Conservation (phyloP, 2,329 filamentous ascomycete species). For the Onygenales sp. region DNA sequence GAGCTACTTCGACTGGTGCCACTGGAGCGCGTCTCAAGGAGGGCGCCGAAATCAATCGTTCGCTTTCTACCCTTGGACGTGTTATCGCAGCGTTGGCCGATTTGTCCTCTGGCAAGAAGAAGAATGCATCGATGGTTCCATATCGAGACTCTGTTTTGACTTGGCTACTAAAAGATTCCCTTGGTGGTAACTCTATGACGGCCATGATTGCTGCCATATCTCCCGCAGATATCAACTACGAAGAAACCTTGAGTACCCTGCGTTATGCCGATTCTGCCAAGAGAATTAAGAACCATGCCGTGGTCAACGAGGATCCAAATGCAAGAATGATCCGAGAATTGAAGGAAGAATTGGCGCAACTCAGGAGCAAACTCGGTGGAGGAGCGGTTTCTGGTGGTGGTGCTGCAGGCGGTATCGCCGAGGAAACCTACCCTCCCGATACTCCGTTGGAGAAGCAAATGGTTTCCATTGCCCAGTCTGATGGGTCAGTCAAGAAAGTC, state of each 20-base stretch:
- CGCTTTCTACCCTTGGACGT: slow-evolving; percentile 87
- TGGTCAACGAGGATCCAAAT: slow-evolving; percentile 98
- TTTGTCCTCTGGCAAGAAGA: slow-evolving; percentile 73
- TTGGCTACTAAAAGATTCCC: slow-evolving; percentile 91
- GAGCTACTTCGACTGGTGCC: slow-evolving; percentile 93
- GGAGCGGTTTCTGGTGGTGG: slow-evolving; percentile 40
- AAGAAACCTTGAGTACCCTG: slow-evolving; percentile 90
- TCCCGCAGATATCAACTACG: slow-evolving; percentile 97
- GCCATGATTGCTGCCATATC: slow-evolving; percentile 99
- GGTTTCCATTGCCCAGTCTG: slow-evolving; percentile 79
- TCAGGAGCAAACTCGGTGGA: slow-evolving; percentile 74
- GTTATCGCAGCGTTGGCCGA: slow-evolving; percentile 95
- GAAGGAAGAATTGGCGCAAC: slow-evolving; percentile 81
- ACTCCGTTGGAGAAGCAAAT: slow-evolving; percentile 93
- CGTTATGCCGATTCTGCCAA: slow-evolving; percentile 97
- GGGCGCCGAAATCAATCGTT: slow-evolving; percentile 96
- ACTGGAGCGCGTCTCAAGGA: slow-evolving; percentile 93
- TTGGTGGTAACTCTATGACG: slow-evolving; percentile 98
- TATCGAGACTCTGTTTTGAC: slow-evolving; percentile 96
- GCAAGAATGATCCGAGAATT: slow-evolving; percentile 97
- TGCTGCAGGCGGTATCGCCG: slow-evolving; percentile 41
- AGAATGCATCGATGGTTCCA: slow-evolving; percentile 67
- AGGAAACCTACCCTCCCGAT: slow-evolving; percentile 82
- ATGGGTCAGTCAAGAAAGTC: slow-evolving; percentile 85
- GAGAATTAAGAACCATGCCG: slow-evolving; percentile 98